Evolutionary conservation across 106 monocot genomes (phyloP), one percentile per base, ranked within the genome.

Genomic region (Agapanthus africanus): DNA sequence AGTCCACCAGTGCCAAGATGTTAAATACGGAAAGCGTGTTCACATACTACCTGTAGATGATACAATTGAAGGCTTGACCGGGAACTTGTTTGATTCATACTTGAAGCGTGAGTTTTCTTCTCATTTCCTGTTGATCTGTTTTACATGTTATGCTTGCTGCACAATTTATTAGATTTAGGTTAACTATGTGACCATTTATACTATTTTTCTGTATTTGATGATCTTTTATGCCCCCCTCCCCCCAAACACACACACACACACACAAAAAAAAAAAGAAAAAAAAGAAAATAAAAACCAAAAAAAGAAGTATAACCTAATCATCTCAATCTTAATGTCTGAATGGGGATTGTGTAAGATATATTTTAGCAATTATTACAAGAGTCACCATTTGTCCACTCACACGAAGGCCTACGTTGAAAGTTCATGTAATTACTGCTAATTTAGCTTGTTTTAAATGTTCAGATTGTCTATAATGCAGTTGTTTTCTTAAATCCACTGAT

Each of bases 1-100:
- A 25, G 76, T 86, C 5, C 85, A 86, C 41, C 85, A 82, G 46
- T 82, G 81, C 46, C 70, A 64, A 31, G 82, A 86, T 82, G 85
- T 82, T 13, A 86, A 86, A 63, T 86, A 86, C 76, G 81, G 85
- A 25, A 86, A 86, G 68, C 81, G 79, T 35, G 85, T 86, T 5
- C 82, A 86, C 59, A 82, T 86, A 40, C 64, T 82, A 30, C 85
- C 81, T 13, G 59, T 86, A 34, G 85, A 85, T 46, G 85, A 81
- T 70, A 79, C 81, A 34, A 81, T 85, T n/a, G 85, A 85, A 52
- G 85, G 85, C n/a, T 52, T 86, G 35, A 82, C 85, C 16, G 85
- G 85, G 26, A 86, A 82, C 66, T 41, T 85, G 30, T 85, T 85
- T 65, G 85, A 85, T 73, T 64, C 73, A 38, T 85, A 85, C 66